Evolutionary conservation across 75 land plant species (phyloP), one percentile per base, ranked within the genome.

Genomic region (Pinus taeda): DNA sequence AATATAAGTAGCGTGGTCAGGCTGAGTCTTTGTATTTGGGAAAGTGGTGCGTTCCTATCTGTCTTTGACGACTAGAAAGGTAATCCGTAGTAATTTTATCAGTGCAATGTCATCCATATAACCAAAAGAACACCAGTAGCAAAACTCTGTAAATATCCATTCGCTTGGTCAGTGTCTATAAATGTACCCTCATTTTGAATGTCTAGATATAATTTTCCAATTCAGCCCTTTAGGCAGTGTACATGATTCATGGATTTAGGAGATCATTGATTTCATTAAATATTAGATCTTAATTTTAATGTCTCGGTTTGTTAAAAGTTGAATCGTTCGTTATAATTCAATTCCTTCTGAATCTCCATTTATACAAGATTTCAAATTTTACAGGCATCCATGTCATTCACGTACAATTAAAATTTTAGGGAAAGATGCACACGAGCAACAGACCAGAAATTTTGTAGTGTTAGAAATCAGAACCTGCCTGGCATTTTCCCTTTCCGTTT

Each of bases 401-500:
- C 11, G 39, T 42, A 69, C 11, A 42, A 69, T 39, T 8, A 0
- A 21, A 42, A 69, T 42, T 69, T 7, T 37, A 9, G 17, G 72
- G 72, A 8, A 49, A 18, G 21, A 20, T n/a, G 22, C 39, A 11
- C 55, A 49, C 8, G 20, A n/a, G 22, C 20, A 12, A n/a, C 13
- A 69, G 22, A 37, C 9, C 9, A 3, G 39, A 39, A 20, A 14
- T 18, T 29, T 67, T 67, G n/a, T 36, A 67, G 71, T 39, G 49
- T 69, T 69, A 21, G 39, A 69, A 69, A 57, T 67, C 3, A 55
- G 74, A 53, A 73, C 58, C 15, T 81, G 87, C 94, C 97, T 84
- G 60, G 76, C 94, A 94, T 82, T 60, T 92, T 64, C 95, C 97
- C 77, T 83, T 86, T 11, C 86, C 87, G 33, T 86, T 78, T 24